Evolutionary conservation across 2,329 filamentous ascomycete species (phyloP), one percentile per base, ranked within the genome.

Genomic region (Trichoderma asperellum): DNA sequence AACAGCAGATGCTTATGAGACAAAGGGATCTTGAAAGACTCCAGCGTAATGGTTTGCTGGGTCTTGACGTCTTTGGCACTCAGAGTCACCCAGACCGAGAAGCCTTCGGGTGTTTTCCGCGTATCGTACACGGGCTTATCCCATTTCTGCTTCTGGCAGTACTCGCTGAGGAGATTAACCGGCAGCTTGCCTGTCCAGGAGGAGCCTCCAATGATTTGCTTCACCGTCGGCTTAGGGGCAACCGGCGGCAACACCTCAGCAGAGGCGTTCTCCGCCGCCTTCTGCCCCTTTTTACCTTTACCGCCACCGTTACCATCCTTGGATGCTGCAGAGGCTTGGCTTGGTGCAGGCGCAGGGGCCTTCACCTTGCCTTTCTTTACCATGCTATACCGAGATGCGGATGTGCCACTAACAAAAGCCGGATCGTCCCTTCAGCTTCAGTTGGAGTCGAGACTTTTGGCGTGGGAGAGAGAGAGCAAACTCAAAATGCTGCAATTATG

Each of bases 121-220:
- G 93, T 93, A 72, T 91, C 91, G 79, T 97, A 99, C 72, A 97
- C 94, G 2, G 95, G 95, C 78, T 91, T 95, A 73, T 93, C 92
- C 96, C 96, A 99, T 78, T 93, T 93, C 79, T 97, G 92, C 80
- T 95, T 96, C 81, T 97, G 94, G 76, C 94, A 97, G 81, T 97
- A 92, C 83, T 98, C 96, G 43, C 92, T 93, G 72, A 98, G 87
- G 75, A 98, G 86, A 77, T 97, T 97, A 72, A 97, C 92, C 1
- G 96, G 96, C 37, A 99, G 83, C 79, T 99, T 99, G 52, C 96
- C 96, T 0, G 96, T 99, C 96, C 96, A 99, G 74, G 94, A 97
- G 70, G 93, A 89, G 60, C 96, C 96, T 53, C 94, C 96, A 76
- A 99, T 97, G 73, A 99, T 83, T 74, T 96, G 93, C 79, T 91